These are phyloP conservation scores for Corynascus novoguineensis DNA, from an alignment of 495 filamentous ascomycete genomes.

Conservation along the genomic window DNA sequence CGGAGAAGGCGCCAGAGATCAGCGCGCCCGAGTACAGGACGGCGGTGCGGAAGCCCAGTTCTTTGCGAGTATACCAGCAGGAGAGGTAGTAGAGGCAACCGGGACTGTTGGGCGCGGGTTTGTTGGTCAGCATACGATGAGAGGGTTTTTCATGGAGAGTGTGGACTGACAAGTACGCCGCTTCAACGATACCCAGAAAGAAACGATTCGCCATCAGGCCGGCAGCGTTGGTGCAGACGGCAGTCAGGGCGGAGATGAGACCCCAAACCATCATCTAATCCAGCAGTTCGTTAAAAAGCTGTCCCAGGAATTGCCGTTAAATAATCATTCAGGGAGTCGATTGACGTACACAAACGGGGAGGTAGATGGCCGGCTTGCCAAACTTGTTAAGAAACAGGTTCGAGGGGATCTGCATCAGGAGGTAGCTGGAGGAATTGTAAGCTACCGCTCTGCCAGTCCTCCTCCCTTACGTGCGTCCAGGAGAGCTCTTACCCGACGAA, in stretches of 20 bases:
- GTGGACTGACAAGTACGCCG: conserved; percentile 42
- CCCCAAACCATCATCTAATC: conserved; percentile 63
- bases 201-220: conserved; percentile 63
- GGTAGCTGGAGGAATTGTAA: conserved; percentile 36
- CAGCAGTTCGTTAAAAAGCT: not conserved
- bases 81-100: conserved; percentile 51
- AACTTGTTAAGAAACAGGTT: conserved; percentile 57
- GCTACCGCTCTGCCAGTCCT: conserved; percentile 1
- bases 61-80: conserved; percentile 56
- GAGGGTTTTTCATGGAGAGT: too few relatives aligned
- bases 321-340: too few relatives aligned
- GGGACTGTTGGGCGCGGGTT: conserved; percentile 21
- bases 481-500: conserved; percentile 58
- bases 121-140: too few relatives aligned
- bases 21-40: conserved; percentile 58
- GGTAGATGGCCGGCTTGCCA: conserved; percentile 57
- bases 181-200: conserved; percentile 61
- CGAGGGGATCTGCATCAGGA: conserved; percentile 56
- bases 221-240: conserved; percentile 54
- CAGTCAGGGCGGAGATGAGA: conserved; percentile 61
- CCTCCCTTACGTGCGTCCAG: conserved; percentile 3
- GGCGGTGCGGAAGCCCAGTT: conserved; percentile 52
- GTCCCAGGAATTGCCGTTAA: too few relatives aligned
- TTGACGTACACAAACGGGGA: conserved; percentile 50
- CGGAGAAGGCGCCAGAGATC: conserved; percentile 60